A percentile compares a stretch with the other conserved stretches of the same genome.
phyloP scores from a whole-genome alignment of 441 rosid species.

The Pelargonium citronellum region DNA sequence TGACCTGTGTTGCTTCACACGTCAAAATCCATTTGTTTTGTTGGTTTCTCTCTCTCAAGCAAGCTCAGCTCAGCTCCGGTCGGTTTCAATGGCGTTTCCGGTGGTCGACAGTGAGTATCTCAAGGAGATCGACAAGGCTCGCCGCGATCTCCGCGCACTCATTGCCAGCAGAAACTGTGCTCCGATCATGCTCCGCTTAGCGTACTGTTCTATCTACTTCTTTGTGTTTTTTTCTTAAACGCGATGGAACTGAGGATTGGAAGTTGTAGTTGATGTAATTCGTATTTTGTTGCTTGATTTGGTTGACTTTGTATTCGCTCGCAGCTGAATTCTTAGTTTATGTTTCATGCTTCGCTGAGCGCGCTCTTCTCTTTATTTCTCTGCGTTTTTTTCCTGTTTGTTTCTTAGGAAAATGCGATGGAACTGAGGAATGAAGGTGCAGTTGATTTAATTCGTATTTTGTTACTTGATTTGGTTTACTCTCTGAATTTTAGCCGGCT shows the following conservation, averaged over 20 bases:
- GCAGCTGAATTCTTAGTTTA: not conserved
- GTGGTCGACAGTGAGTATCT: slow-evolving; percentile 73
- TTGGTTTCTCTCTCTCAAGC: not conserved
- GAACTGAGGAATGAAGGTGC: not conserved
- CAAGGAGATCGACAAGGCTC: slow-evolving; percentile 78
- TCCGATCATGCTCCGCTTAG: slow-evolving; percentile 93
- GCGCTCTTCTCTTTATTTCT: slow-evolving; percentile 1
- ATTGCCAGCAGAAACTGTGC: slow-evolving; percentile 79
- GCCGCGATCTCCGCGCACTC: slow-evolving; percentile 86
- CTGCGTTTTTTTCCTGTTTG: not conserved
- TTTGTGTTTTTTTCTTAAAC: not conserved
- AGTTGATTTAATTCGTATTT: not conserved
- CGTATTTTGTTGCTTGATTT: not conserved
- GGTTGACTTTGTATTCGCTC: not conserved
- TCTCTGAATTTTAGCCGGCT: not conserved
- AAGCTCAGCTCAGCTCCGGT: slow-evolving; percentile 3
- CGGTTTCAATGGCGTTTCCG: slow-evolving; percentile 55
- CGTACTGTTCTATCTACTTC: slow-evolving; percentile 35
- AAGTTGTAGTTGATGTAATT: not conserved
- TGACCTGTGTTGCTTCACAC: slow-evolving; percentile 5
- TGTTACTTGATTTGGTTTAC: not conserved
- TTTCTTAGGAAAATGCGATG: slow-evolving; percentile 7
- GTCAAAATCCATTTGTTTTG: slow-evolving; percentile 2
- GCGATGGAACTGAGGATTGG: not conserved
- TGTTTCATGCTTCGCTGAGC: too few relatives aligned